Evolutionary conservation across 768 basidiomycete species (phyloP), one percentile per base, ranked within the genome.

Genomic region (Cyathus striatus): DNA sequence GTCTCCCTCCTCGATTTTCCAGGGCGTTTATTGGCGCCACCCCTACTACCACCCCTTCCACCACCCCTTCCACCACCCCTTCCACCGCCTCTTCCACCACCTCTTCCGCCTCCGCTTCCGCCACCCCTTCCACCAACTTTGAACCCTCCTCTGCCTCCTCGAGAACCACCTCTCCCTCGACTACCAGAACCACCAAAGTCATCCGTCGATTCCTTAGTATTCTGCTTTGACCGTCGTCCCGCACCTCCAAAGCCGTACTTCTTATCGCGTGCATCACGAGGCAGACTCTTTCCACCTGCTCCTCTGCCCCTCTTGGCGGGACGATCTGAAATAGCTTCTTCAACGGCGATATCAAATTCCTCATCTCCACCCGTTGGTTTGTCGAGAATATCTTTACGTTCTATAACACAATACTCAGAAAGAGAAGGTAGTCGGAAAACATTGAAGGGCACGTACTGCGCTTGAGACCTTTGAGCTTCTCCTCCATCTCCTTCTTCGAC

Each of bases 401-500:
- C 92, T 95, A 55, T 21, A 48, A 43, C 37, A 35, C 3, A 12
- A 34, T 23, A 40, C 18, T 27, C 37, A 36, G 18, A 7, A 30
- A 25, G 20, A 12, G 42, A 2, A 40, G 14, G 3, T 18, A 14
- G 2, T 10, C 25, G 25, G 5, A 16, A 30, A 45, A 16, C 2
- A 43, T 32, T 40, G 43, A 24, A 18, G 32, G 23, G 43, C 30
- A 72, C 80, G 45, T 61, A 95, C 93, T 96, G 65, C 92, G 76
- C 68, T 97, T 96, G 49, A 97, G 77, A 5, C 81, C 80, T 56
- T 92, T 86, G 18, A 93, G 69, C 32, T 83, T 70, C 53, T 94
- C 91, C 45, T 86, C 85, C 76, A 95, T 85, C 23, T 91, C 89
- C 69, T 94, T 96, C 75, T 93, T 94, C 44, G 81, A 78, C 57